These are phyloP conservation scores for Helicostylum pulchrum DNA, from an alignment of 192 early-diverging fungal species.

Conservation along the genomic window DNA sequence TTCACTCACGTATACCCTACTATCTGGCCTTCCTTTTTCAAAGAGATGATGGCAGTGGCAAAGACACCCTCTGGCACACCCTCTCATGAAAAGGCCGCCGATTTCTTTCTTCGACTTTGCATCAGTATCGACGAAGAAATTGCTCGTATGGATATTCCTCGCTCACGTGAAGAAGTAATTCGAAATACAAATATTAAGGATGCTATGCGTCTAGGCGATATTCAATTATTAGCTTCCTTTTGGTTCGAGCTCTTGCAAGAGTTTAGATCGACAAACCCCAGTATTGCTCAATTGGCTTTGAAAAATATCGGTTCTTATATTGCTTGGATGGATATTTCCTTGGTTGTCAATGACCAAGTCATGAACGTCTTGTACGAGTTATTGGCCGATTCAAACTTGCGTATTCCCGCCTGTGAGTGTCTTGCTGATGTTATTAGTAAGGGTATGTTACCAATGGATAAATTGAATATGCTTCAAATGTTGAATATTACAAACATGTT, in stretches of 20 bases:
- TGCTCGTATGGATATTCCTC: conserved; percentile 66
- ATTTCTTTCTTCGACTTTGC: conserved; percentile 77
- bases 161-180: conserved; percentile 59
- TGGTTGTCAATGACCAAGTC: conserved; percentile 82
- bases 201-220: conserved; percentile 78
- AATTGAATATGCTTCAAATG: conserved; percentile 79
- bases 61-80: conserved; percentile 42
- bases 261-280: conserved; percentile 51
- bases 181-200: conserved; percentile 89
- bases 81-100: conserved; percentile 50
- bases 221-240: conserved; percentile 62
- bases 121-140: conserved; percentile 87
- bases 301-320: conserved; percentile 83
- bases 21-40: conserved; percentile 86
- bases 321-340: conserved; percentile 93
- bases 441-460: conserved; percentile 90
- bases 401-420: conserved; percentile 77
- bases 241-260: conserved; percentile 77
- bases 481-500: conserved; percentile 58
- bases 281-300: conserved; percentile 64
- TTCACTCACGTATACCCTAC: conserved; percentile 81
- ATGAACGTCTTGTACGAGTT: conserved; percentile 74
- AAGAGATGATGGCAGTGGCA: conserved; percentile 73
- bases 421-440: conserved; percentile 82
- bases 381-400: conserved; percentile 56